Conservation (phyloP, 73 alveolate species). For the Paramecium pentaurelia region DNA sequence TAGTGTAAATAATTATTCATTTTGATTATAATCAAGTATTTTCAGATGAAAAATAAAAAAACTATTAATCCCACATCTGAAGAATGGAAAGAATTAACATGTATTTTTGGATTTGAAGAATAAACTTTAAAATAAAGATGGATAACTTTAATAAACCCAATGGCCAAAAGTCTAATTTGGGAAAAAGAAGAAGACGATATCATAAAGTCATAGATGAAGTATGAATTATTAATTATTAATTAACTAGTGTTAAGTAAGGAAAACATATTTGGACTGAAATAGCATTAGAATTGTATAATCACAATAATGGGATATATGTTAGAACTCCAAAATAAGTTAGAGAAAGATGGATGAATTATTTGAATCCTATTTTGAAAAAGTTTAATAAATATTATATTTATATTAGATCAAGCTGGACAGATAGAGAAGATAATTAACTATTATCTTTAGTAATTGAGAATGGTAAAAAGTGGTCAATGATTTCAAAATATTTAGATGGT, state of each 20-base stretch:
- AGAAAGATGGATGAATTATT: conserved; percentile 89
- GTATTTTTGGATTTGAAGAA: background rate
- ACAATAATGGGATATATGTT: conserved; percentile 27
- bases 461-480: background rate
- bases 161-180: conserved; percentile 45
- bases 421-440: conserved; percentile 78
- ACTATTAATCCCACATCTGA: conserved; percentile 9
- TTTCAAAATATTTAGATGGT: background rate
- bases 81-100: background rate
- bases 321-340: conserved; percentile 76
- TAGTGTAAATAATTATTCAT: background rate
- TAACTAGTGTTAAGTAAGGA: background rate
- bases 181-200: conserved; percentile 30
- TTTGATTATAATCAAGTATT: background rate
- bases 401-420: conserved; percentile 70
- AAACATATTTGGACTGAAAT: conserved; percentile 41
- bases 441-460: conserved; percentile 69
- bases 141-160: conserved; percentile 22
- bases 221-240: background rate
- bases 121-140: background rate
- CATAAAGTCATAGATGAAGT: conserved; percentile 28
- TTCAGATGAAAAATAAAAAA: conserved; percentile 18
- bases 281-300: conserved; percentile 24
- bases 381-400: background rate
- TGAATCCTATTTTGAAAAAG: conserved; percentile 83